Base-by-base conservation (phyloP, 2,329 filamentous ascomycete genomes). In the Sporothrix humicola region DNA sequence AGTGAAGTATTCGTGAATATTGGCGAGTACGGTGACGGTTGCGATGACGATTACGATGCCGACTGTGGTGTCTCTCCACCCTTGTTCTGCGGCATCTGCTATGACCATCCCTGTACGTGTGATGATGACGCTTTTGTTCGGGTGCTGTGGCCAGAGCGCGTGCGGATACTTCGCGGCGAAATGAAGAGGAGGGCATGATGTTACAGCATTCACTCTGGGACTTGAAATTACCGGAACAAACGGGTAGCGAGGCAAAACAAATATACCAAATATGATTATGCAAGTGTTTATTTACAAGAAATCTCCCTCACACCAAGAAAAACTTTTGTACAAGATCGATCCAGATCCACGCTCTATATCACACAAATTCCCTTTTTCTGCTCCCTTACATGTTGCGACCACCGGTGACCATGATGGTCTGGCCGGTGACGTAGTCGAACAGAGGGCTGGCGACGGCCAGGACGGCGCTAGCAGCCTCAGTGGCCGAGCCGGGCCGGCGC, bases 331-430 rank as follows among this genome's bases (percentile, higher is more conserved):
- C 66, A 69, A 69, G 20, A 59, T n/a, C 23, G 31, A 37, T 37
- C 31, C 31, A 37, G 20, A 9, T 23, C 5, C 52, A 26, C 52
- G n/a, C n/a, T 20, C 20, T 37, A 37, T 37, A 37, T 54, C 46
- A 46, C 20, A 20, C 20, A n/a, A 46, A 3, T 42, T 3, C 4
- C 61, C 23, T 26, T 20, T 20, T 42, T 23, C 3, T 3, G 9
- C 17, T n/a, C 2, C 17, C 17, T 77, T 81, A 90, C 84, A 89
- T 89, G 76, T 89, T 89, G 73, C 88, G 85, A 2, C 94, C 93
- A 15, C 93, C 94, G 5, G 93, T 96, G 71, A 96, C 93, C 84
- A 91, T 93, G 77, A 97, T 92, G 0, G 93, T 95, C 87, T 97
- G 93, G 0, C 94, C 94, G 75, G 88, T 91, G 3, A 97, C 93